Base-by-base conservation (phyloP, 2,329 filamentous ascomycete genomes). In the Xylaria sp. region DNA sequence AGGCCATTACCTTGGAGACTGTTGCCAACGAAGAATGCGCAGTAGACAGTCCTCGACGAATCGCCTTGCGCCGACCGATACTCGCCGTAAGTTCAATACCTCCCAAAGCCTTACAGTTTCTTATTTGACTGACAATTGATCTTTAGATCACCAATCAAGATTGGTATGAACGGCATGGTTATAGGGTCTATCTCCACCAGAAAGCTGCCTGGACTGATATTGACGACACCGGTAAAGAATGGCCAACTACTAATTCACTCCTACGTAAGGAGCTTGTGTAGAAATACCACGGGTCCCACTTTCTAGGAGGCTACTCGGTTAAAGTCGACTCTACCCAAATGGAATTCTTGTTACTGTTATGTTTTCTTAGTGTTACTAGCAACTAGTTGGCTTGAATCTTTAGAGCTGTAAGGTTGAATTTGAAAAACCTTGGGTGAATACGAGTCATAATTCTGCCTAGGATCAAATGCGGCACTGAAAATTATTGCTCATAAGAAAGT, bases 121-220 rank as follows among this genome's bases (percentile, higher is more conserved):
- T 3, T 28, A 18, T 68, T 31, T 46, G 31, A 63, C 67, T 69
- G 18, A 70, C 52, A 44, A 23, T 23, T 13, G 2, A 25, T 15
- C 13, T 20, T 5, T 31, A 76, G 75, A 20, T 75, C 6, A 73
- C 74, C 1, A 71, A 71, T 28, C 70, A 77, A 41, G 76, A 76
- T 48, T 77, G 76, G 76, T 77, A 76, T 50, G 37, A 62, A 20
- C 67, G 70, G 20, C 69, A 73, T n/a, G 76, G 75, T 7, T 77
- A 76, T 56, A 62, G 51, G 3, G 6, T 73, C 2, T 77, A 77
- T 46, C n/a, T 1, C 1, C 15, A 44, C 7, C 70, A 72, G 39
- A 44, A 69, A 23, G 41, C 64, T 34, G 65, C 70, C 2, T 77
- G 72, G 73, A 48, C 67, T 60, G 73, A 76, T 12, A 57, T 65